phyloP scores from a whole-genome alignment of 257 asterid species.

The Schizonepeta tenuifolia region DNA sequence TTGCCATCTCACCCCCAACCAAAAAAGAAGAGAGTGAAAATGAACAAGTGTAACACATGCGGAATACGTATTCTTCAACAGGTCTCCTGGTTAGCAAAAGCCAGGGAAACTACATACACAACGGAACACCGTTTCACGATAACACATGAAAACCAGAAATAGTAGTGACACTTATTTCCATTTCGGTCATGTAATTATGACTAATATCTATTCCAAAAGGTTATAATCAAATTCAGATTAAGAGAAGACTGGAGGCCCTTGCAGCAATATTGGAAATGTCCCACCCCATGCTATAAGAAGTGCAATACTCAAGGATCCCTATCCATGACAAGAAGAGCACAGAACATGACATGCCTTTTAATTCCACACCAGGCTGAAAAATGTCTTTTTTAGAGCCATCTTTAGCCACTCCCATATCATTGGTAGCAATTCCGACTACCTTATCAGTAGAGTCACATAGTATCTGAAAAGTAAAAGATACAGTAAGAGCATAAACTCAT shows the following conservation, averaged over 20 bases:
- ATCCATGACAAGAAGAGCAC: background rate
- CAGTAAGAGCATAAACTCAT: slow-evolving; percentile 28
- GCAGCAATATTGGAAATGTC: background rate
- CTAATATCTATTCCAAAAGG: slow-evolving; percentile 5
- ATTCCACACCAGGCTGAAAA: slow-evolving; percentile 90
- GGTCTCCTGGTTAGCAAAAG: slow-evolving; percentile 2
- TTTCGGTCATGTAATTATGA: background rate
- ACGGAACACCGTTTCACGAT: no score
- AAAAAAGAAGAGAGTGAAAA: background rate
- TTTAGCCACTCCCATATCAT: slow-evolving; percentile 97
- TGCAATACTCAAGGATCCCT: slow-evolving; percentile 7
- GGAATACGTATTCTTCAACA: background rate
- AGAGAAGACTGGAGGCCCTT: background rate
- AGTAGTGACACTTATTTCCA: background rate
- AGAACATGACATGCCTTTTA: slow-evolving; percentile 66
- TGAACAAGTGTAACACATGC: background rate
- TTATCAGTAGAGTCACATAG: slow-evolving; percentile 62
- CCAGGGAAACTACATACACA: no score
- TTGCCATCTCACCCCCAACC: background rate
- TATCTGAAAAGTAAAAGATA: slow-evolving; percentile 51
- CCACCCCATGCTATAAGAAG: background rate
- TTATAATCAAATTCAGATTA: background rate
- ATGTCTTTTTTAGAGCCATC: slow-evolving; percentile 78
- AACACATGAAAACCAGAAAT: background rate
- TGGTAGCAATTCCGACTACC: slow-evolving; percentile 93